Percentiles rank a stretch among this genome's conserved stretches.
phyloP scores from a whole-genome alignment of 2,329 filamentous ascomycete species.

The Colletotrichum camelliae region DNA sequence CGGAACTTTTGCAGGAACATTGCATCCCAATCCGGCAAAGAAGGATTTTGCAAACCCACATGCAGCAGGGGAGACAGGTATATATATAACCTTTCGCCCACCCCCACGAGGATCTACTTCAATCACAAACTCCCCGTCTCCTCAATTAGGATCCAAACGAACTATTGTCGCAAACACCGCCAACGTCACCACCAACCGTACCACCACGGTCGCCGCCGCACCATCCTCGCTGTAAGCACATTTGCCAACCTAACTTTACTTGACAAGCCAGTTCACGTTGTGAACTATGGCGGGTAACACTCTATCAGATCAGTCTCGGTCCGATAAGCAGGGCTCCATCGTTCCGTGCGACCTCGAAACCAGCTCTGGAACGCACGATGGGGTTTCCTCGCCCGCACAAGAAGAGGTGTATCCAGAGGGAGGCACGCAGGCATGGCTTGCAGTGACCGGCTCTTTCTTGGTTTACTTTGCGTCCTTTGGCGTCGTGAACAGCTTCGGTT shows the following conservation, averaged over 20 bases:
- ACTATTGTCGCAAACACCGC: neutral
- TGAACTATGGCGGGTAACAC: conserved; percentile 3
- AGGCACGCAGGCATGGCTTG: neutral
- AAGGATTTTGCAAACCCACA: neutral
- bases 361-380: neutral
- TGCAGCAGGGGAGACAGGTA: neutral
- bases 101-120: neutral
- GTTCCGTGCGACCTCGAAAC: neutral
- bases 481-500: conserved; percentile 47
- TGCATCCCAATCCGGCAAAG: neutral
- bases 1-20: neutral
- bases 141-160: neutral
- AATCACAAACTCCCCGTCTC: neutral
- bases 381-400: neutral
- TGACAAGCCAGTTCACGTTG: conserved; percentile 1
- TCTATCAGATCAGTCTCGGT: neutral
- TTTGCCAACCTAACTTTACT: neutral
- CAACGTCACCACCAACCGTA: neutral
- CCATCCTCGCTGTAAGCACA: neutral
- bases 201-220: neutral
- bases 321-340: neutral
- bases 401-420: neutral
- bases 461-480: conserved; percentile 25
- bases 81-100: neutral
- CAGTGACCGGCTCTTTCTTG: conserved; percentile 12